phyloP scores from a whole-genome alignment of 2,329 filamentous ascomycete genomes.

The Acrocalymma vagum region DNA sequence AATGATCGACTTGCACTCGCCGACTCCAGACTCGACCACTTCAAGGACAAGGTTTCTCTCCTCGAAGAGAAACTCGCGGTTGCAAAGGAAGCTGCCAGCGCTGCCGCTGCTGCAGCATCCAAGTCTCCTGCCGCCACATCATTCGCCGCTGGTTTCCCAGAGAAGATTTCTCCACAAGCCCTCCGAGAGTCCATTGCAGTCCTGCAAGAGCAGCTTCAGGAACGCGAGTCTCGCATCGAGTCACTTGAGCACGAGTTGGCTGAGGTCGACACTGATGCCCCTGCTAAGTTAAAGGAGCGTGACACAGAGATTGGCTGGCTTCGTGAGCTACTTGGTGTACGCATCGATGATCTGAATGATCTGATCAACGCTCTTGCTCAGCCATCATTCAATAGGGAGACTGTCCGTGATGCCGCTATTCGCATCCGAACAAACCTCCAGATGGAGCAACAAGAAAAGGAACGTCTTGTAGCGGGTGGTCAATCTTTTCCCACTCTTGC shows the following conservation, averaged over 20 bases:
- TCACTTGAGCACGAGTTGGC: slow-evolving; percentile 77
- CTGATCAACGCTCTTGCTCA: slow-evolving; percentile 82
- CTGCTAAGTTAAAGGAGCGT: slow-evolving; percentile 84
- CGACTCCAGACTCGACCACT: slow-evolving; percentile 82
- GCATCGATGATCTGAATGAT: slow-evolving; percentile 90
- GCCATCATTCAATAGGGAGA: slow-evolving; percentile 78
- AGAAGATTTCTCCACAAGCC: slow-evolving; percentile 93
- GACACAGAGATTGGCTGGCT: slow-evolving; percentile 96
- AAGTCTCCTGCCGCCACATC: slow-evolving; percentile 56
- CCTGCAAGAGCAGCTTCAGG: slow-evolving; percentile 94
- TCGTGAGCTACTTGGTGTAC: slow-evolving; percentile 88
- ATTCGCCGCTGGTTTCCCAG: slow-evolving; percentile 61
- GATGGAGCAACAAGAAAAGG: slow-evolving; percentile 97
- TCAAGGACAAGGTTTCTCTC: slow-evolving; percentile 84
- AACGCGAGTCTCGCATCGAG: slow-evolving; percentile 90
- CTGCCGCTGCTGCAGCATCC: slow-evolving; percentile 76
- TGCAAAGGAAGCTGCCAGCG: slow-evolving; percentile 84
- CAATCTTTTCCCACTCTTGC: slow-evolving; percentile 77
- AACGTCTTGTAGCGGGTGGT: slow-evolving; percentile 77
- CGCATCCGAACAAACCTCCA: slow-evolving; percentile 92
- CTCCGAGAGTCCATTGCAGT: slow-evolving; percentile 96
- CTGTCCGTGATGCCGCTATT: slow-evolving; percentile 89
- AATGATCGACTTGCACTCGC: slow-evolving; percentile 83
- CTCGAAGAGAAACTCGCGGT: slow-evolving; percentile 92
- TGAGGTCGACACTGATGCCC: slow-evolving; percentile 77